Conservation (phyloP, 2,329 filamentous ascomycete genomes). For the Ophiocordyceps sinensis region DNA sequence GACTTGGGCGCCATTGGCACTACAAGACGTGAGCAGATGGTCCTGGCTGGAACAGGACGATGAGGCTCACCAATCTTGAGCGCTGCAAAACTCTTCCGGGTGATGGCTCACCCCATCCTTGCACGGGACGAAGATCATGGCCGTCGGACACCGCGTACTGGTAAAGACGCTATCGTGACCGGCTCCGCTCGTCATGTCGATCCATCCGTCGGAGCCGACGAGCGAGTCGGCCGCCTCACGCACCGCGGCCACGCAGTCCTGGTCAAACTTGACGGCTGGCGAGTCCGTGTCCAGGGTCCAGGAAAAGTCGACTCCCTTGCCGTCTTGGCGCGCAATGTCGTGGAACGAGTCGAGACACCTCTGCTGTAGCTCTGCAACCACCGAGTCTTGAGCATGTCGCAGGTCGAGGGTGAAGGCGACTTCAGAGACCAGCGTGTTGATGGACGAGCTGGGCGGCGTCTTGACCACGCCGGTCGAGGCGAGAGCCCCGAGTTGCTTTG, state of each 20-base stretch:
- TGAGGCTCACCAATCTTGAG: conserved; percentile 16
- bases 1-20: conserved; percentile 13
- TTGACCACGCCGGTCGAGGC: conserved; percentile 17
- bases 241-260: conserved; percentile 51
- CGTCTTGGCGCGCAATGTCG: conserved; percentile 10
- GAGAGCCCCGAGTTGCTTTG: conserved; percentile 11
- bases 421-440: conserved; percentile 55
- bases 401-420: conserved; percentile 55
- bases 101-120: conserved; percentile 22
- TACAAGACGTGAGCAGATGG: background rate
- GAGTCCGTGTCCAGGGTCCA: conserved; percentile 47
- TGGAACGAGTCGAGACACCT: conserved; percentile 10
- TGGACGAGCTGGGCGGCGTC: conserved; percentile 46
- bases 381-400: conserved; percentile 38
- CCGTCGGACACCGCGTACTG: conserved; percentile 17
- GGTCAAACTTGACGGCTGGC: conserved; percentile 47
- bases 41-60: background rate
- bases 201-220: conserved; percentile 28
- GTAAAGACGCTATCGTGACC: conserved; percentile 23
- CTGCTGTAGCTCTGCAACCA: conserved; percentile 30
- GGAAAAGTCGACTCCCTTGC: conserved; percentile 28
- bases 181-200: conserved; percentile 21
- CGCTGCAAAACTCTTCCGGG: conserved; percentile 19
- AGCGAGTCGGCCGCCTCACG: conserved; percentile 39
- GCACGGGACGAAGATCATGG: conserved; percentile 24